These are phyloP conservation scores for Trichophyton simii DNA, from an alignment of 2,329 filamentous ascomycete genomes.

Conservation along the genomic window DNA sequence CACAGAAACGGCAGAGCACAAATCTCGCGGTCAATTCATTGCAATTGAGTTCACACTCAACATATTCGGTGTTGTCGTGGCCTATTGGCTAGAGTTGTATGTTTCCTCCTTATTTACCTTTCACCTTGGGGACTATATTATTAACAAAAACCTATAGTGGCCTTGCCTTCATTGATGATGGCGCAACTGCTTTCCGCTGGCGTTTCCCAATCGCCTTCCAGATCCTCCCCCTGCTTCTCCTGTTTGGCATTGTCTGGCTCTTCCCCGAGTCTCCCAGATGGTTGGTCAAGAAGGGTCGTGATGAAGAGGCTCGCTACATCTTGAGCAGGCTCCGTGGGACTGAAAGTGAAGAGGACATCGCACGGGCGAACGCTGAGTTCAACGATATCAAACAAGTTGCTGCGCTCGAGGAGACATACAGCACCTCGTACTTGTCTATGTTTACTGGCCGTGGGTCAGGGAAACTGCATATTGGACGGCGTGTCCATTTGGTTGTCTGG, in stretches of 20 bases:
- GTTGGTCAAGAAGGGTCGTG: slow-evolving; percentile 52
- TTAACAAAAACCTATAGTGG: slow-evolving; percentile 27
- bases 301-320: slow-evolving; percentile 56
- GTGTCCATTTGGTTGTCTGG: slow-evolving; percentile 59
- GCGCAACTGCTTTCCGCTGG: slow-evolving; percentile 49
- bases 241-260: slow-evolving; percentile 49
- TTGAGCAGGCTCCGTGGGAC: slow-evolving; percentile 51
- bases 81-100: slow-evolving; percentile 50
- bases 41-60: slow-evolving; percentile 63
- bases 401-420: slow-evolving; percentile 46
- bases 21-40: slow-evolving; percentile 55
- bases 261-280: slow-evolving; percentile 50
- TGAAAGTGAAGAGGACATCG: slow-evolving; percentile 26
- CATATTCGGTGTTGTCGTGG: slow-evolving; percentile 53
- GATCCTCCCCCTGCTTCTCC: slow-evolving; percentile 48
- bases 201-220: slow-evolving; percentile 59
- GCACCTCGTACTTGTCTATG: slow-evolving; percentile 52
- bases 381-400: slow-evolving; percentile 55
- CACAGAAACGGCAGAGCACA: slow-evolving; percentile 56
- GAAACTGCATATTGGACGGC: slow-evolving; percentile 52
- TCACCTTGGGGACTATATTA: too few relatives aligned
- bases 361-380: slow-evolving; percentile 49
- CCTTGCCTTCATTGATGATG: slow-evolving; percentile 48
- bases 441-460: slow-evolving; percentile 53
- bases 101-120: background rate